Evolutionary conservation across 1,284 basidiomycete species (phyloP).

Genomic region (Fistulinella cinereoalba): DNA sequence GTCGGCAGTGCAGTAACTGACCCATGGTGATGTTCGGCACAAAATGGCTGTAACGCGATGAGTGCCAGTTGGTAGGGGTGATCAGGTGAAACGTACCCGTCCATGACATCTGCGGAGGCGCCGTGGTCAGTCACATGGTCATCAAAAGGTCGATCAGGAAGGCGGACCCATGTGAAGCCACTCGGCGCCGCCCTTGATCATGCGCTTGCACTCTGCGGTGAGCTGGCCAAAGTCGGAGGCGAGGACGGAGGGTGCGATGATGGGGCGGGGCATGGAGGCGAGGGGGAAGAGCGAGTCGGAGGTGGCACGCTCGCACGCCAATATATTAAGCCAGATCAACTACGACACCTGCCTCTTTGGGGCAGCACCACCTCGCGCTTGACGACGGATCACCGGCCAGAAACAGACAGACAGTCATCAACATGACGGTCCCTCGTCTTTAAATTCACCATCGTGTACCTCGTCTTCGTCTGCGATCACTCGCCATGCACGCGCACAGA

Average conservation of each 20-base stretch:
- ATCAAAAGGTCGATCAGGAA: slow-evolving; percentile 8
- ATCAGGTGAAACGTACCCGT: slow-evolving; percentile 59
- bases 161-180: slow-evolving; percentile 94
- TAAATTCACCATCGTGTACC: neutral
- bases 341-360: slow-evolving; percentile 28
- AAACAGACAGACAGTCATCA: neutral
- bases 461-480: slow-evolving; percentile 5
- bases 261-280: slow-evolving; percentile 72
- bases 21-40: slow-evolving; percentile 99
- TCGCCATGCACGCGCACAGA: neutral
- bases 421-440: neutral
- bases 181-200: slow-evolving; percentile 89
- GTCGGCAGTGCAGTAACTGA: slow-evolving; percentile 31
- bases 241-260: slow-evolving; percentile 88
- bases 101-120: slow-evolving; percentile 80
- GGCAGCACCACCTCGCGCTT: slow-evolving; percentile 1
- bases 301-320: neutral
- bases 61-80: slow-evolving; percentile 2
- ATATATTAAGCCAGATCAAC: no score
- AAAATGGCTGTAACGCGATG: slow-evolving; percentile 69
- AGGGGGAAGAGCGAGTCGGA: neutral
- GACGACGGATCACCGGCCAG: neutral
- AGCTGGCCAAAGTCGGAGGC: slow-evolving; percentile 95
- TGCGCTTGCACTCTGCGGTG: slow-evolving; percentile 86
- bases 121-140: slow-evolving; percentile 5